Percentiles rank a stretch among this genome's conserved stretches.
Evolutionary conservation across 2,329 filamentous ascomycete genomes (phyloP).

Genomic region (Beauveria scarabaeidicola): DNA sequence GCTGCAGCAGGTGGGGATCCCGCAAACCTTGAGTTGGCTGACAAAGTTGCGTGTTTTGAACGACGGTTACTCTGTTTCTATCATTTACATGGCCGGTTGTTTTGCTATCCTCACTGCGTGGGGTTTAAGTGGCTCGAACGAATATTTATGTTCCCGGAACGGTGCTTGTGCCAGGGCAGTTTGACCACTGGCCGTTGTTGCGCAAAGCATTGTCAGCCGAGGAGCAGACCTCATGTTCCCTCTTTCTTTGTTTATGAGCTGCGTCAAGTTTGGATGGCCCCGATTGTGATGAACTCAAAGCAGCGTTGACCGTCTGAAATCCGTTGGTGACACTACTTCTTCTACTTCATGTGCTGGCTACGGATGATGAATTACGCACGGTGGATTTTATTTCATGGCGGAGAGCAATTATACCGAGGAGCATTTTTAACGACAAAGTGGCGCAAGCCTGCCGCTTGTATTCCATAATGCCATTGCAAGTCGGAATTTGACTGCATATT

Average conservation of each 20-base stretch:
- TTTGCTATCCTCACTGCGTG: constrained; percentile 1
- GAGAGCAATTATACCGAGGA: constrained; percentile 11
- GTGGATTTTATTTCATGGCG: constrained; percentile 8
- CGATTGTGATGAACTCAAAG: constrained; percentile 9
- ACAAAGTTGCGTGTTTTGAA: constrained; percentile 6
- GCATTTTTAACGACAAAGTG: constrained; percentile 7
- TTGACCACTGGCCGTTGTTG: background rate
- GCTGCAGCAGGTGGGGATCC: background rate
- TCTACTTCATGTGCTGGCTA: constrained; percentile 7
- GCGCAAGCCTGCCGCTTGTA: constrained; percentile 11
- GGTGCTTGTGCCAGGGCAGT: background rate
- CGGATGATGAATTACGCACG: constrained; percentile 11
- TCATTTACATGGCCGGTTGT: constrained; percentile 4
- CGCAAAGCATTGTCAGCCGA: background rate
- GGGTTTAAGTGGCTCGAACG: background rate
- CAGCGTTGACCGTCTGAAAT: constrained; percentile 7
- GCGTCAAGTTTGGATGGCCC: constrained; percentile 12
- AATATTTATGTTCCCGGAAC: background rate
- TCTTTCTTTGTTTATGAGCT: constrained; percentile 17
- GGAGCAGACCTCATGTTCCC: constrained; percentile 7
- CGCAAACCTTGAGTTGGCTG: constrained; percentile 1
- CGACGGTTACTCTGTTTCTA: constrained; percentile 10
- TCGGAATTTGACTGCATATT: constrained; percentile 11
- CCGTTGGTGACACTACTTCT: constrained; percentile 4
- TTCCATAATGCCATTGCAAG: constrained; percentile 6